Evolutionary conservation across 73 alveolate species (phyloP).

Genomic region (Uronychia setigera): DNA sequence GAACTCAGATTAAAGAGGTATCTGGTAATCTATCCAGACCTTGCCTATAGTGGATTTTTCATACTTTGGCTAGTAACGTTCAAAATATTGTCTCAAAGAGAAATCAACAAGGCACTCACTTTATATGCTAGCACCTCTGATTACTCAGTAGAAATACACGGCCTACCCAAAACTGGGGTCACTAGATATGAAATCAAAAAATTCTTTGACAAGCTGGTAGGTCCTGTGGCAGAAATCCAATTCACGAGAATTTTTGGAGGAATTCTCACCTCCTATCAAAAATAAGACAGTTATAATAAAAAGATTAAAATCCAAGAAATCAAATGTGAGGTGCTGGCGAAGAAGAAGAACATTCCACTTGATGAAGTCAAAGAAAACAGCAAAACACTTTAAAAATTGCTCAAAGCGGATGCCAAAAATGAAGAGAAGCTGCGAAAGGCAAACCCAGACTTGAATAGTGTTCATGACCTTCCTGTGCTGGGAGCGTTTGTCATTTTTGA

Average conservation of each 20-base stretch:
- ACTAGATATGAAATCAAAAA: background rate
- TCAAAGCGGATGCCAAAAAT: background rate
- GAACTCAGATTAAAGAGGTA: background rate
- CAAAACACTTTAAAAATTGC: background rate
- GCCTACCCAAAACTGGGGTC: background rate
- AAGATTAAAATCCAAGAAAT: background rate
- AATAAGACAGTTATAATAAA: background rate
- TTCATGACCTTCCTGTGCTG: background rate
- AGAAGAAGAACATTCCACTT: background rate
- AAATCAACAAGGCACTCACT: background rate
- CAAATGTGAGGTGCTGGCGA: background rate
- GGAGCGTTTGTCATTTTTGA: slow-evolving; percentile 18
- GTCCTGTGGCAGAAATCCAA: background rate
- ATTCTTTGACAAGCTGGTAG: background rate
- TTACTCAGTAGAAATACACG: background rate
- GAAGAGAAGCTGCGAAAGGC: background rate
- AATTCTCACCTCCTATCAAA: background rate
- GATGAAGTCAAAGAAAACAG: background rate
- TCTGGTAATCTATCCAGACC: background rate
- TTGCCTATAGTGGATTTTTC: background rate
- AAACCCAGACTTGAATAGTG: background rate
- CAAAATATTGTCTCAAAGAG: slow-evolving; percentile 2
- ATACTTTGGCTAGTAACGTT: background rate
- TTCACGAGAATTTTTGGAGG: background rate
- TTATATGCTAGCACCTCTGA: slow-evolving; percentile 1